Evolutionary conservation across 1,284 basidiomycete species (phyloP), one percentile per base, ranked within the genome.

Genomic region (Bondarzewia mesenterica): DNA sequence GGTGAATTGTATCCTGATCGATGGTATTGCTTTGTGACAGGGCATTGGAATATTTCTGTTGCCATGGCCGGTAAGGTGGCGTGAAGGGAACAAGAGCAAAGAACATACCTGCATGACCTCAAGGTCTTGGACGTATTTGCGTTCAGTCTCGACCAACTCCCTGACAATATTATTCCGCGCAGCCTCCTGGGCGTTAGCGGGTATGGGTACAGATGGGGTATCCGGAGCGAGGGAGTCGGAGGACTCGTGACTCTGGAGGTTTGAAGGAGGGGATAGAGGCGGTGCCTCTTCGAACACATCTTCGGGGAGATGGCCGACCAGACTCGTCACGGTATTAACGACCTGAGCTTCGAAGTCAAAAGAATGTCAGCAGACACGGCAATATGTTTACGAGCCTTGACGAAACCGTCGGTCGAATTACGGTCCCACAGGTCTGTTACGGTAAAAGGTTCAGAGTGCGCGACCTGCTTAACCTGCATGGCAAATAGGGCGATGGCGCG

Each of bases 121-220:
- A 49, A 99, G 73, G 69, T 99, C 95, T 66, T 95, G 90, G 15
- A 99, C 95, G 66, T 95, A 99, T 71, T 96, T 97, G 47, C 95
- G 83, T 66, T 99, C 96, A 3, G 91, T 94, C 63, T 93, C 89
- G 45, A 96, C 80, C 57, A 95, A 82, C 66, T 96, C 93, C 56
- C 79, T 77, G 49, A 93, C 78, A 54, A 92, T 87, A 57, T 90
- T 85, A 55, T 80, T 82, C 27, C 89, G 75, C 18, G 84, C 83
- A 15, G 80, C 74, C 53, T 86, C 84, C 50, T 78, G 74, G 16
- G 77, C 75, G 58, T 73, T 80, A 25, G 72, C 63, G 15, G 80
- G 67, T 29, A 70, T 54, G 5, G 61, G 50, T 26, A 51, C 50
- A 27, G 63, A 62, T 8, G 70, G 60, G 22, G 65, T 60, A 48